A percentile compares a stretch with the other conserved stretches of the same genome.
These are phyloP conservation scores for Rubus idaeus DNA, from an alignment of 306 rosid genomes.

Conservation along the genomic window DNA sequence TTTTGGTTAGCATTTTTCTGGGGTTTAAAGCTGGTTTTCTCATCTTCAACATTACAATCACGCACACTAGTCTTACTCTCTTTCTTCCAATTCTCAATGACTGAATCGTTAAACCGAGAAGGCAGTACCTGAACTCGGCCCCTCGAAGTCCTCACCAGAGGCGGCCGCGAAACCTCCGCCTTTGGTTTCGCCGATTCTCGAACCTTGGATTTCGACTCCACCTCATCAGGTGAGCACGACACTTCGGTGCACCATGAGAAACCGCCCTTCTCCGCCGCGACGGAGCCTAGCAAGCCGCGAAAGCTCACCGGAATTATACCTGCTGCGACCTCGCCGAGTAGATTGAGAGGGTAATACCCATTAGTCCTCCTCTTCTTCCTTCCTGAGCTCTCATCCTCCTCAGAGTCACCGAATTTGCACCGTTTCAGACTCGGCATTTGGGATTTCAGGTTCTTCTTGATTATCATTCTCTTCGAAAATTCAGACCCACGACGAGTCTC, in stretches of 20 bases:
- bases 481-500: constrained; percentile 7
- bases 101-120: constrained; percentile 93
- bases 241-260: constrained; percentile 65
- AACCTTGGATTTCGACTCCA: constrained; percentile 45
- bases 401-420: constrained; percentile 62
- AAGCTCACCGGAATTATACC: constrained; percentile 69
- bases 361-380: constrained; percentile 74
- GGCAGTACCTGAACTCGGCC: constrained; percentile 99
- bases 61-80: constrained; percentile 57
- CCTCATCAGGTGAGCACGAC: constrained; percentile 45
- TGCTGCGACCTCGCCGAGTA: constrained; percentile 84
- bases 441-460: constrained; percentile 88
- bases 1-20: constrained; percentile 27
- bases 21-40: constrained; percentile 48
- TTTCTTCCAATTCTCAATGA: constrained; percentile 94
- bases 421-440: constrained; percentile 99
- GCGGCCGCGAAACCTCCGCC: constrained; percentile 68
- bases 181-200: constrained; percentile 30
- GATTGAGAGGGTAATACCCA: constrained; percentile 79
- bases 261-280: constrained; percentile 46
- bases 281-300: constrained; percentile 55
- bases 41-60: constrained; percentile 53
- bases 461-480: constrained; percentile 55
- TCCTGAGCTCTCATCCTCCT: constrained; percentile 62
- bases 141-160: constrained; percentile 85